phyloP scores from a whole-genome alignment of 495 filamentous ascomycete species.

The Endocarpon pusillum region DNA sequence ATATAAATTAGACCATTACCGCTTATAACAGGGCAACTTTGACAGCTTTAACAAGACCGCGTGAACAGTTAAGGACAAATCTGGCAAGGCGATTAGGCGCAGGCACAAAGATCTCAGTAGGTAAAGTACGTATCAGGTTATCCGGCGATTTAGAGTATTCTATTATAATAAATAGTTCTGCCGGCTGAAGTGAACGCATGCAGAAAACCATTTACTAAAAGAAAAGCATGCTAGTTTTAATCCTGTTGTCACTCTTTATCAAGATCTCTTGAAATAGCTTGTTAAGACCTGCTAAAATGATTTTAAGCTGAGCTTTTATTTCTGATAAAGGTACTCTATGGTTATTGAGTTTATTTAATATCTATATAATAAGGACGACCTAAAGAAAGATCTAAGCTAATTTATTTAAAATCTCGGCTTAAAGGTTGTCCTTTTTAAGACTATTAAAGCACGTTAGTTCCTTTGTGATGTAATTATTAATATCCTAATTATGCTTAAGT shows the following conservation, averaged over 20 bases:
- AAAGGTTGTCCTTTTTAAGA: slow-evolving; percentile 6
- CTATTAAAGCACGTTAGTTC: slow-evolving; percentile 10
- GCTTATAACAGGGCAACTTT: slow-evolving; percentile 15
- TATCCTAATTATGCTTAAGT: slow-evolving; percentile 13
- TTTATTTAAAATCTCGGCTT: slow-evolving; percentile 18
- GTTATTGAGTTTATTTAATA: slow-evolving; percentile 24
- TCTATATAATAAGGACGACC: slow-evolving; percentile 27
- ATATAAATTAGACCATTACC: slow-evolving; percentile 27
- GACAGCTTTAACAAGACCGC: slow-evolving; percentile 28
- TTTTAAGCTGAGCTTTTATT: slow-evolving; percentile 13
- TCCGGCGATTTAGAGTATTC: neutral
- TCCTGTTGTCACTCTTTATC: slow-evolving; percentile 12
- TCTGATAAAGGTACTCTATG: slow-evolving; percentile 5
- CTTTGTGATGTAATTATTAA: slow-evolving; percentile 11
- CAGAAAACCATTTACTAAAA: slow-evolving; percentile 23
- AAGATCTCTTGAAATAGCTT: slow-evolving; percentile 26
- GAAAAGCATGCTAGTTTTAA: slow-evolving; percentile 15
- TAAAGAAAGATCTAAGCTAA: slow-evolving; percentile 30
- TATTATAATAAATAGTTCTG: slow-evolving; percentile 20
- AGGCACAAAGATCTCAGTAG: neutral
- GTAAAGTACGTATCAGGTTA: neutral
- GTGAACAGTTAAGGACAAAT: slow-evolving; percentile 22
- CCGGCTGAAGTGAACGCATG: slow-evolving; percentile 11
- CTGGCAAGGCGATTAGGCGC: slow-evolving; percentile 8
- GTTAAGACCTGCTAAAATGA: slow-evolving; percentile 18